Base-by-base conservation (phyloP, 2,329 filamentous ascomycete genomes). In the Hypoxylon sp. region DNA sequence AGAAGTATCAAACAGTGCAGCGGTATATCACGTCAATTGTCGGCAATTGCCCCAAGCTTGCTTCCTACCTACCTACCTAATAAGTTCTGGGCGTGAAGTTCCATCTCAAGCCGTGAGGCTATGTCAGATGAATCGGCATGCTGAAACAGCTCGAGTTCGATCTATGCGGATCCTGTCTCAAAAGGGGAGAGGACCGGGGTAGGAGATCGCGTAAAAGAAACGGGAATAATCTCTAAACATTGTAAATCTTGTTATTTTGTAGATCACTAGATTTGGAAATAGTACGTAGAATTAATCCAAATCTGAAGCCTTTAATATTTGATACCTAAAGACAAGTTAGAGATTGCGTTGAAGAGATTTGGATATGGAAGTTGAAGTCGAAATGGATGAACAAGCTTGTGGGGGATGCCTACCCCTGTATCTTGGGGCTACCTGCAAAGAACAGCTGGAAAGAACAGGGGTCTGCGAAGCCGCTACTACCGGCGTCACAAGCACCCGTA, bases 61-160 rank as follows among this genome's bases (percentile, higher is more conserved):
- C 39, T 51, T 52, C 63, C 59, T 60, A 53, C 46, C 55, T 63
- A 42, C 63, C 59, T 60, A 57, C 46, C 51, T 63, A 42, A 55
- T 58, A 22, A 62, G 13, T 33, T 26, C n/a, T 26, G 47, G 22
- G 46, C 10, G 48, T 48, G 35, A 50, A 58, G 26, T 51, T 55
- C 59, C 61, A 53, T 60, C 14, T 47, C 24, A 17, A 42, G 35
- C 44, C 42, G 58, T 59, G 67, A 67, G 72, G 71, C 72, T 72
- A 70, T 73, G 72, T 53, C 50, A 59, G 47, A 47, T 37, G 54
- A 63, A 67, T 63, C 61, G 65, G 52, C 59, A 39, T 44, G 60
- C 65, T 74, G 73, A 74, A 74, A 74, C 73, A n/a, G 60, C 64
- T 73, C 58, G 37, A 59, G 73, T 74, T 69, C 63, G 73, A 70